Evolutionary conservation across 257 asterid species (phyloP).

Genomic region (Leonotis leonurus): DNA sequence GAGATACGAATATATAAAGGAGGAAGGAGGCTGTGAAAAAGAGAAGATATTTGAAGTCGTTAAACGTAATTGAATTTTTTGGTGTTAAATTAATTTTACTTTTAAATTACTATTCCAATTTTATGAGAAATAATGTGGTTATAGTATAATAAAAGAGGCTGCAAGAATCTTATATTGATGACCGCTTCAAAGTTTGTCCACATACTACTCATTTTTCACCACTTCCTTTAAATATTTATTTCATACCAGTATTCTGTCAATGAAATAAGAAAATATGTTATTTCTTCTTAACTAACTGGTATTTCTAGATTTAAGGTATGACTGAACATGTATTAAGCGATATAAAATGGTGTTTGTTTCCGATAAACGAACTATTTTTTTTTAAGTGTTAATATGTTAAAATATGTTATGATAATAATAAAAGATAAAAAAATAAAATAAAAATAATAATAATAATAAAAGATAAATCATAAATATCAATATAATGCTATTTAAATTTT

Average conservation of each 20-base stretch:
- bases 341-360: too few species aligned
- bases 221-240: neutral
- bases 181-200: conserved; percentile 36
- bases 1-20: neutral
- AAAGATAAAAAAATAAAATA: too few species aligned
- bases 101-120: neutral
- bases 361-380: too few species aligned
- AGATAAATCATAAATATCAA: too few species aligned
- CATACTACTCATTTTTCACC: neutral
- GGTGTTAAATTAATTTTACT: neutral
- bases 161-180: conserved; percentile 17
- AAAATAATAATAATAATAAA: too few species aligned
- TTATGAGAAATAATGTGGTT: neutral
- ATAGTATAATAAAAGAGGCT: neutral
- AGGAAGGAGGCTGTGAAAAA: conserved; percentile 14
- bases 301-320: too few species aligned
- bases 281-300: neutral
- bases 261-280: neutral
- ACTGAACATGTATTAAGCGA: too few species aligned
- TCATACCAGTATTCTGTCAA: neutral
- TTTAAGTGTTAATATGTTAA: too few species aligned
- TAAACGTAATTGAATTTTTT: conserved; percentile 5
- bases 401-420: too few species aligned
- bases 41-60: conserved; percentile 12
- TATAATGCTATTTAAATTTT: too few species aligned